These are phyloP conservation scores for Diaporthe sp. DNA, from an alignment of 2,329 filamentous ascomycete genomes.

Conservation along the genomic window DNA sequence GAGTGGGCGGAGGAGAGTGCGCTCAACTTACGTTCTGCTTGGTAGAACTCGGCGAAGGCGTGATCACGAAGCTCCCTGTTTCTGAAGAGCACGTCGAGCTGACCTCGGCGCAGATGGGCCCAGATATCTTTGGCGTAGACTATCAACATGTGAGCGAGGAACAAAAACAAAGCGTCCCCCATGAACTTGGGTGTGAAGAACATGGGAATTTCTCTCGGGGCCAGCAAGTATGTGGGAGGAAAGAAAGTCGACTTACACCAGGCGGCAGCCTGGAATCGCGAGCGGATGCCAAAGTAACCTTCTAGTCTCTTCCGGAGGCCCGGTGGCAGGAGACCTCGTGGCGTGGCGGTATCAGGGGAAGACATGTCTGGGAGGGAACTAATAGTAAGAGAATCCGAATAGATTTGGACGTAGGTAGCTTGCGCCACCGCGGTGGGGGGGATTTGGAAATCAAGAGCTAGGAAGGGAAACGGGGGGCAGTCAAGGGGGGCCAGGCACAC, in stretches of 20 bases:
- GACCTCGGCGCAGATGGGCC: slow-evolving; percentile 27
- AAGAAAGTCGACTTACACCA: slow-evolving; percentile 6
- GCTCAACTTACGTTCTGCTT: slow-evolving; percentile 27
- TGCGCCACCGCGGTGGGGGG: too few relatives aligned
- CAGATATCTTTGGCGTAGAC: slow-evolving; percentile 32
- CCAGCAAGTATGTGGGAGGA: not conserved
- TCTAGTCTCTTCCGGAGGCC: slow-evolving; percentile 6
- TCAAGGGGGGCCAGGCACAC: not conserved
- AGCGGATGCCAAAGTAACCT: not conserved
- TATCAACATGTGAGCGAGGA: slow-evolving; percentile 4
- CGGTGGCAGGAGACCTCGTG: not conserved
- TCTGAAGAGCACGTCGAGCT: slow-evolving; percentile 25
- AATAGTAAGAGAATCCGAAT: not conserved
- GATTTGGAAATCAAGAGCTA: not conserved
- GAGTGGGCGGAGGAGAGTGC: not conserved
- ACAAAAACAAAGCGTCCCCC: not conserved
- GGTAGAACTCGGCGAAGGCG: slow-evolving; percentile 33
- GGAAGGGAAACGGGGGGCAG: not conserved
- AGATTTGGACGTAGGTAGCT: not conserved
- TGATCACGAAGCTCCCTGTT: slow-evolving; percentile 25
- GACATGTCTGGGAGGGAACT: not conserved
- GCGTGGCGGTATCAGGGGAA: not conserved
- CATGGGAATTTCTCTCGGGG: not conserved
- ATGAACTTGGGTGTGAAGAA: too few relatives aligned
- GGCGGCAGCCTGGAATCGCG: not conserved